Base-by-base conservation (phyloP, 306 rosid genomes). In the Citrullus colocynthis region DNA sequence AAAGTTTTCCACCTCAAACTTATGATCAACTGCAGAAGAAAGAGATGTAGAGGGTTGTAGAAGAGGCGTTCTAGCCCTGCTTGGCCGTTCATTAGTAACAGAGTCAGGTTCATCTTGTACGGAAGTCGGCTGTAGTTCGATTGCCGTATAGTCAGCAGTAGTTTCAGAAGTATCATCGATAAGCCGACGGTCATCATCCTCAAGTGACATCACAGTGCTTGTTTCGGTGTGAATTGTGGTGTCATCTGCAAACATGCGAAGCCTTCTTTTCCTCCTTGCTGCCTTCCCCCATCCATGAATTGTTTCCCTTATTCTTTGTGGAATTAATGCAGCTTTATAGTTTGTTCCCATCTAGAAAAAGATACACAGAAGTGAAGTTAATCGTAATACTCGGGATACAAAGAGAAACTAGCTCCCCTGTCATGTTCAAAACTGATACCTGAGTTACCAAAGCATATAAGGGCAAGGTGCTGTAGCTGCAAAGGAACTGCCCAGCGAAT, bases 391-490 rank as follows among this genome's bases (percentile, higher is more conserved):
- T 28, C 44, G 5, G 16, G 9, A 49, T 51, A 51, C 36, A 6
- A 44, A 4, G 8, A 10, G 44, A 78, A 54, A 45, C 54, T 66
- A 57, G 39, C 55, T 42, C 6, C n/a, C 18, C 17, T 6, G 9
- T 21, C 30, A 5, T 66, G 52, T 67, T 42, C 9, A 55, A 42
- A 42, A 67, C 28, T 4, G 74, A 17, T 88, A 90, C 98, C 98
- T 95, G 98, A 69, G 98, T 92, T 75, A 92, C 98, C 57, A 95
- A 85, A 73, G 98, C 98, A 81, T 95, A 95, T 5, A 95, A 89
- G 55, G 98, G 98, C 90, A 95, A 86, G 80, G 98, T 95, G 84
- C 96, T 95, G 82, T 95, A 95, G 87, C 98, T 95, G 88, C 98
- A 95, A 64, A 92, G 86, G 85, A 95, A 89, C 83, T 95, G 98